Percentiles rank a stretch among this genome's conserved stretches.
Conservation (phyloP, 305 asterid genomes). For the Salvia sclarea region DNA sequence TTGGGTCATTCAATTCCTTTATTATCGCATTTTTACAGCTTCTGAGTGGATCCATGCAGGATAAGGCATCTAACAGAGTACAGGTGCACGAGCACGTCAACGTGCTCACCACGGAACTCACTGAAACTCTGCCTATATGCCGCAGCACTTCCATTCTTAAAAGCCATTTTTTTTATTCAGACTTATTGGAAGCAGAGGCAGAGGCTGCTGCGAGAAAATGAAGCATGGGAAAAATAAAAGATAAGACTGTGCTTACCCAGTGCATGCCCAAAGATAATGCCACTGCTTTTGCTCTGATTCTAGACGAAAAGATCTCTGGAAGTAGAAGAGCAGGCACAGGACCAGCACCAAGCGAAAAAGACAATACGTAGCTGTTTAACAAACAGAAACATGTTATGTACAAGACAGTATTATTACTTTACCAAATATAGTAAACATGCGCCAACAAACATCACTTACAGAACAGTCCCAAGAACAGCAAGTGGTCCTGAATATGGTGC, state of each 20-base stretch:
- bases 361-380: conserved; percentile 67
- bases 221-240: not conserved
- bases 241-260: conserved; percentile 60
- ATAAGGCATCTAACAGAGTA: not conserved
- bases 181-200: not conserved
- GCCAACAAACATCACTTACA: conserved; percentile 58
- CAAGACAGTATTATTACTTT: not conserved
- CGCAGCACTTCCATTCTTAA: not conserved
- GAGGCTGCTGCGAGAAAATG: not conserved
- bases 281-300: conserved; percentile 96
- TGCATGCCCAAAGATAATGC: conserved; percentile 88
- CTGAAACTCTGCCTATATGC: not conserved
- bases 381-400: conserved; percentile 22
- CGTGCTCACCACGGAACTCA: not conserved
- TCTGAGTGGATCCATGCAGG: not conserved
- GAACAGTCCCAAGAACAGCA: conserved; percentile 91
- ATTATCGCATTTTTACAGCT: not conserved
- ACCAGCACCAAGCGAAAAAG: conserved; percentile 98
- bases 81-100: not conserved
- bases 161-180: not conserved
- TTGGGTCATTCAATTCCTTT: not conserved
- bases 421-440: conserved; percentile 4
- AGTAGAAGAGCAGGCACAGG: conserved; percentile 99
- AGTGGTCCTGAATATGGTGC: conserved; percentile 86
- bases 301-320: conserved; percentile 89